Evolutionary conservation across 129 eudicot species (phyloP).

Genomic region (Tagetes erecta): DNA sequence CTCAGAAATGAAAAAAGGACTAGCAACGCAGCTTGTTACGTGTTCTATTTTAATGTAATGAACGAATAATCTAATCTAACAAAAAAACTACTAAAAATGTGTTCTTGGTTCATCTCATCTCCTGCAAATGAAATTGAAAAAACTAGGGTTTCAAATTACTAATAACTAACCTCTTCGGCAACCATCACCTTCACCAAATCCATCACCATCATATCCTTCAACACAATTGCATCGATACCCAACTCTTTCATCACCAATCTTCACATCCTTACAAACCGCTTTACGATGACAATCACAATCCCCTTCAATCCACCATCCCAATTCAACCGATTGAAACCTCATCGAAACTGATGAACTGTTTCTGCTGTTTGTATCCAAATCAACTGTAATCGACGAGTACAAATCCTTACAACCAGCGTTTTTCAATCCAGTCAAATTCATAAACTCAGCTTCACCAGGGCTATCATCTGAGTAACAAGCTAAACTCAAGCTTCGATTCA

Average conservation of each 20-base stretch:
- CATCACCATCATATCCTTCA: constrained; percentile 71
- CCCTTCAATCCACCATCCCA: constrained; percentile 78
- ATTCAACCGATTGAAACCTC: constrained; percentile 57
- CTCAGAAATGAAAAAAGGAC: background rate
- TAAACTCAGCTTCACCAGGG: constrained; percentile 13
- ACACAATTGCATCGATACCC: constrained; percentile 70
- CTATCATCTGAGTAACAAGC: constrained; percentile 46
- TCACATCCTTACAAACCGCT: constrained; percentile 47
- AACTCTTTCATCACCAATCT: background rate
- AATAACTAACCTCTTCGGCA: constrained; percentile 61
- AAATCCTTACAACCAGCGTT: constrained; percentile 38
- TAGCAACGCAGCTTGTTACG: too few species aligned
- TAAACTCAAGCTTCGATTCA: constrained; percentile 18
- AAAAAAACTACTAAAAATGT: background rate
- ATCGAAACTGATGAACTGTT: constrained; percentile 37
- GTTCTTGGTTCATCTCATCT: background rate
- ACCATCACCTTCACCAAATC: constrained; percentile 56
- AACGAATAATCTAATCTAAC: too few species aligned
- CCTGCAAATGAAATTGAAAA: background rate
- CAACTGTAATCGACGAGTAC: constrained; percentile 51
- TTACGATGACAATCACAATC: constrained; percentile 44
- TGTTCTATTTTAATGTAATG: too few species aligned
- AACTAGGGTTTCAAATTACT: background rate
- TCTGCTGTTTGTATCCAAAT: background rate
- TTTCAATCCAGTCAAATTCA: constrained; percentile 24